Base-by-base conservation (phyloP, 768 basidiomycete species). In the Hericium alpestre region DNA sequence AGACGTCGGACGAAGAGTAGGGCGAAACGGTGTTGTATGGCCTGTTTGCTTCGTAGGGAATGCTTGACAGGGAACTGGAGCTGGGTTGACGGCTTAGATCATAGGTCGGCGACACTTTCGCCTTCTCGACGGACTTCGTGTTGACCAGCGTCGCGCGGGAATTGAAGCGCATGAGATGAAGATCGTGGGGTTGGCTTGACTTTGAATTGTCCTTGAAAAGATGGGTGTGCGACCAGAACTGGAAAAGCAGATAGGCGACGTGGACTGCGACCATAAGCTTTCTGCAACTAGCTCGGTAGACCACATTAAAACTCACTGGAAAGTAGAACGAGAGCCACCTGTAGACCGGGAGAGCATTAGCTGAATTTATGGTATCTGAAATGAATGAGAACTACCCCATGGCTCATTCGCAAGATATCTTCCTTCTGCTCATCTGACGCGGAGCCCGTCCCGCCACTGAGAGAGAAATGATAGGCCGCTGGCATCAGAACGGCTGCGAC, bases 401-500 rank as follows among this genome's bases (percentile, higher is more conserved):
- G 87, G 64, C 88, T 90, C 82, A 88, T 87, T 39, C 74, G 73
- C 22, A 91, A 66, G 56, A 88, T 82, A 57, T 75, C 74, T 41
- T 61, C 59, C 52, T 73, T 76, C 62, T 82, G 73, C n/a, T 65
- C 57, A 25, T 59, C 58, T 11, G 64, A n/a, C 1, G 54, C 12
- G 13, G 60, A 58, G 16, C 63, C 54, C 8, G 67, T 43, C 1
- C 47, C 15, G 46, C 64, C 69, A 49, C 74, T 72, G 15, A 87
- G 65, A 4, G 86, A 72, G 60, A 86, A 82, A 60, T 87, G 81
- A 67, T 86, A 92, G 1, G 86, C 90, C 2, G 83, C 83, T 2
- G 89, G 89, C 5, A 92, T 67, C 10, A 91, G 72, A n/a, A 92
- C 74, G 8, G 84, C 90, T 11, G 85, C 83, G 16, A 90, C 89